These are phyloP conservation scores for Yamadazyma mexicana DNA, from an alignment of 1,139 yeast genomes.

Conservation along the genomic window DNA sequence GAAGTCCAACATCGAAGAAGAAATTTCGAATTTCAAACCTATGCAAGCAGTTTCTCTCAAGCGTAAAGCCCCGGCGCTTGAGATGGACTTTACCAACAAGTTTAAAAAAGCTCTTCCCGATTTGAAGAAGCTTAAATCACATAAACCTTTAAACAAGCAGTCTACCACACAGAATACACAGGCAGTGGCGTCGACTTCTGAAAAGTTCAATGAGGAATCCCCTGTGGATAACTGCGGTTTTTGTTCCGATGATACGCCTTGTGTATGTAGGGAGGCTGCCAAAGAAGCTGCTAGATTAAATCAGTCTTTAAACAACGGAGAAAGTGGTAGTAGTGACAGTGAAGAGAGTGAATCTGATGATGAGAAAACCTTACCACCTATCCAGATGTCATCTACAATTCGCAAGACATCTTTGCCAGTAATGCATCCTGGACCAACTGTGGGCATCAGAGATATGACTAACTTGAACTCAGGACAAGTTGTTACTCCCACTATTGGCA, in stretches of 20 bases:
- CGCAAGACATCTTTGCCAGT: conserved; percentile 51
- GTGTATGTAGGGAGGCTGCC: conserved; percentile 87
- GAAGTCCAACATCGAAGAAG: conserved; percentile 26
- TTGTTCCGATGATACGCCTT: conserved; percentile 88
- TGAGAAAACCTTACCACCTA: conserved; percentile 37
- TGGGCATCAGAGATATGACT: conserved; percentile 48
- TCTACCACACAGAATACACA: neutral
- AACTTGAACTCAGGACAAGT: conserved; percentile 46
- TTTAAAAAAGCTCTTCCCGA: conserved; percentile 48
- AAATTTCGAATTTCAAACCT: conserved; percentile 48
- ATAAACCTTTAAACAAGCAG: neutral
- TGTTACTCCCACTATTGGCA: conserved; percentile 19
- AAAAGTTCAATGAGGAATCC: conserved; percentile 39
- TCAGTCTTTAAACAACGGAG: conserved; percentile 23
- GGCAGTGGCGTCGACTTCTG: neutral
- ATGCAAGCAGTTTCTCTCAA: conserved; percentile 61
- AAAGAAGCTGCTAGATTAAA: conserved; percentile 51
- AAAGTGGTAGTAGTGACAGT: conserved; percentile 15
- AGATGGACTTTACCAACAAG: conserved; percentile 55
- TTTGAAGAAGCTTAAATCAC: conserved; percentile 27
- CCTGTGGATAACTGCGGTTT: conserved; percentile 87
- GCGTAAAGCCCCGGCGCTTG: conserved; percentile 32
- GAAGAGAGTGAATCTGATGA: conserved; percentile 18
- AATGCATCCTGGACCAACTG: conserved; percentile 67
- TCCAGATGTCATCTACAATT: conserved; percentile 27